Percentiles rank a stretch among this genome's conserved stretches.
Conservation (phyloP, 2,329 filamentous ascomycete species). For the Paraphoma sp. region DNA sequence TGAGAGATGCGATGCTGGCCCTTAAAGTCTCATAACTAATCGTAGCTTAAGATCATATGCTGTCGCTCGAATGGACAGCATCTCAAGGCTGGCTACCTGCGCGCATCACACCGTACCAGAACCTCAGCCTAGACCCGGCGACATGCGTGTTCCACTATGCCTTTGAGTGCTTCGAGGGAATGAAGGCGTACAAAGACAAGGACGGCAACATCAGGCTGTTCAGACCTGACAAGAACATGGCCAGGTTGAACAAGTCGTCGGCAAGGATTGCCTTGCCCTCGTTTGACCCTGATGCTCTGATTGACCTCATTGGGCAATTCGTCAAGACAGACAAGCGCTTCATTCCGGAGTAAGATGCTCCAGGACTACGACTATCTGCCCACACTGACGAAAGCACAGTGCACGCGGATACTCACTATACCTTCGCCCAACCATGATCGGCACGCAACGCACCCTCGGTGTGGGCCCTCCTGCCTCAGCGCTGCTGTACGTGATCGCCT, state of each 20-base stretch:
- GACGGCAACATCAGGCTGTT: conserved; percentile 83
- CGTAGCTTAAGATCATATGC: conserved; percentile 83
- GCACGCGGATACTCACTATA: conserved; percentile 89
- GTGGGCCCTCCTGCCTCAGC: conserved; percentile 92
- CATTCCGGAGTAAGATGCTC: conserved; percentile 72
- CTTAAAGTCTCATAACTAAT: conserved; percentile 18
- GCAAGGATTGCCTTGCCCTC: conserved; percentile 91
- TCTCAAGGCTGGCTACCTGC: conserved; percentile 82
- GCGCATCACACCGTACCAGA: conserved; percentile 91
- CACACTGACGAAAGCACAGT: conserved; percentile 40
- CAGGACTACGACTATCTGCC: background rate
- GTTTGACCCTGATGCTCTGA: conserved; percentile 76
- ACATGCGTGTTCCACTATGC: conserved; percentile 99
- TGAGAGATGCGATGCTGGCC: conserved; percentile 46
- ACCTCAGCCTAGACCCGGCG: conserved; percentile 93
- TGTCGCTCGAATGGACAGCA: conserved; percentile 91
- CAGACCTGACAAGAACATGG: conserved; percentile 96
- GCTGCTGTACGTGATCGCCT: conserved; percentile 92
- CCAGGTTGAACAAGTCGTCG: conserved; percentile 87
- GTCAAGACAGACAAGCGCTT: conserved; percentile 84
- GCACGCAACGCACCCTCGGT: conserved; percentile 92
- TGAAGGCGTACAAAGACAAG: conserved; percentile 97
- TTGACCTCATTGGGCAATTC: conserved; percentile 81
- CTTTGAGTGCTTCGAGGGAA: conserved; percentile 97
- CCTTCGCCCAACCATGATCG: conserved; percentile 94